phyloP scores from a whole-genome alignment of 2,329 filamentous ascomycete species.

The Orbilia brochopaga region DNA sequence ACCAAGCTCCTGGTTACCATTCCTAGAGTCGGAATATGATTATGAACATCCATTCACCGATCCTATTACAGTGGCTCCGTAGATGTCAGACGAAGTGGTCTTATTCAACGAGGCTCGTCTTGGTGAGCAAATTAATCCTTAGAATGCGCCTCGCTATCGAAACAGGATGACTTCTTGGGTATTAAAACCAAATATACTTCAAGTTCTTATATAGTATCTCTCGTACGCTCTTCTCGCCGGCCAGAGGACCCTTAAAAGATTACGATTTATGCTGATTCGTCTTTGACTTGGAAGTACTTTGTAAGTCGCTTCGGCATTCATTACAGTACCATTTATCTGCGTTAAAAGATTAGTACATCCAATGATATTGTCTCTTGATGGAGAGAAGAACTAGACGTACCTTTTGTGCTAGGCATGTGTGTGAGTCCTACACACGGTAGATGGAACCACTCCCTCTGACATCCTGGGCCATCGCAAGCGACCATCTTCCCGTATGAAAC shows the following conservation, averaged over 20 bases:
- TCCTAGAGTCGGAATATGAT: no score
- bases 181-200: no score
- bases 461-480: constrained; percentile 82
- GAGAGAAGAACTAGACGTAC: constrained; percentile 62
- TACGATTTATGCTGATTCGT: constrained; percentile 16
- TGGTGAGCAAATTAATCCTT: no score
- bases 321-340: constrained; percentile 82
- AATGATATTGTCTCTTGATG: constrained; percentile 4
- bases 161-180: no score
- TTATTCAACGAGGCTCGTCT: no score
- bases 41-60: no score
- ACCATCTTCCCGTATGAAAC: constrained; percentile 89
- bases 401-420: constrained; percentile 76
- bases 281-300: constrained; percentile 19
- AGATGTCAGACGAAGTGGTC: no score
- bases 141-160: no score
- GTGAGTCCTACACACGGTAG: constrained; percentile 79
- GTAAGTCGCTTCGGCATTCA: constrained; percentile 63
- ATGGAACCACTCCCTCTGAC: constrained; percentile 86
- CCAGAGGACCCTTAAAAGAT: neutral
- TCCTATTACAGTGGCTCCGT: no score
- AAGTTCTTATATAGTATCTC: no score
- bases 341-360: constrained; percentile 17
- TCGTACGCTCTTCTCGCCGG: no score
- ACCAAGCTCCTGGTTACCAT: no score